Conservation (phyloP, 192 early-diverging fungal genomes). For the Coemansia nantahalensis region DNA sequence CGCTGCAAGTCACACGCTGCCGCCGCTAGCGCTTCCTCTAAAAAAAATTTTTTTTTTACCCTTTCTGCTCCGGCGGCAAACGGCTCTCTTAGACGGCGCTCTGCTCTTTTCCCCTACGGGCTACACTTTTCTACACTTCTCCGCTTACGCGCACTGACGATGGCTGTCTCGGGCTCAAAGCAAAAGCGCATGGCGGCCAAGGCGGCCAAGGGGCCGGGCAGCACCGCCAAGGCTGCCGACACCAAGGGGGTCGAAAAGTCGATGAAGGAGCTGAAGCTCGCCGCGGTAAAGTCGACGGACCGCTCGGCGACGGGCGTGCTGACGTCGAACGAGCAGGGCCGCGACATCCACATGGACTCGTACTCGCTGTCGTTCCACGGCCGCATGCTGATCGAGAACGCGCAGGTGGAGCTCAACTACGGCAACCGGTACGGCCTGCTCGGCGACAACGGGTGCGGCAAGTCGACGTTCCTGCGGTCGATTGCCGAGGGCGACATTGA, state of each 20-base stretch:
- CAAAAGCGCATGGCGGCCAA: slow-evolving; percentile 78
- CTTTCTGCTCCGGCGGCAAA: too few species aligned
- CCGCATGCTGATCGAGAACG: slow-evolving; percentile 90
- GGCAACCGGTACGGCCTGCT: slow-evolving; percentile 96
- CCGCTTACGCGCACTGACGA: too few species aligned
- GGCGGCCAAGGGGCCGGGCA: slow-evolving; percentile 49
- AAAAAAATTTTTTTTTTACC: too few species aligned
- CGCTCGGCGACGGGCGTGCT: slow-evolving; percentile 90
- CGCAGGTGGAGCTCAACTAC: slow-evolving; percentile 96
- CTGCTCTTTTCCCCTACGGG: too few species aligned
- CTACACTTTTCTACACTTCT: slow-evolving; percentile 5
- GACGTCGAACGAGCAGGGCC: slow-evolving; percentile 82
- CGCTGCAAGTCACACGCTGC: too few species aligned
- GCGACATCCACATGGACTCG: slow-evolving; percentile 95
- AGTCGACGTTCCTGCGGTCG: slow-evolving; percentile 92
- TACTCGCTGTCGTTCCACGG: slow-evolving; percentile 94
- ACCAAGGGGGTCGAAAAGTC: slow-evolving; percentile 49
- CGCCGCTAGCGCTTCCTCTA: too few species aligned
- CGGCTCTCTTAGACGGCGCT: too few species aligned
- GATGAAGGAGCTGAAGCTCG: slow-evolving; percentile 60
- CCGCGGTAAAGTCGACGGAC: slow-evolving; percentile 57
- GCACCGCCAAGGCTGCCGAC: slow-evolving; percentile 20
- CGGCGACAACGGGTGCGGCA: slow-evolving; percentile 93
- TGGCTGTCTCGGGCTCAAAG: slow-evolving; percentile 66
- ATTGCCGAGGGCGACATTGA: slow-evolving; percentile 91